phyloP scores from a whole-genome alignment of 2,329 filamentous ascomycete genomes.

The Colletotrichum truncatum region DNA sequence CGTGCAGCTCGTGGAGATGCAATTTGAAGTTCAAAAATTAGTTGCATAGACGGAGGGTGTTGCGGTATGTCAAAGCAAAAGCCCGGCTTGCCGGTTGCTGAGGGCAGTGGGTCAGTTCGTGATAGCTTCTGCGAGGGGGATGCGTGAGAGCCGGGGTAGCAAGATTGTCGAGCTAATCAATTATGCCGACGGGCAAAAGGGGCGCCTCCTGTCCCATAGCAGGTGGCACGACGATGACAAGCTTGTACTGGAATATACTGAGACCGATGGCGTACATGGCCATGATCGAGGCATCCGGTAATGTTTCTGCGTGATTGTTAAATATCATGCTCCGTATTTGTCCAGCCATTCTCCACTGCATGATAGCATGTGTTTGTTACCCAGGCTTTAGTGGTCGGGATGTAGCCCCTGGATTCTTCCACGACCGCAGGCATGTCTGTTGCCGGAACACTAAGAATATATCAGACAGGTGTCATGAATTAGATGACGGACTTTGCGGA shows the following conservation, averaged over 20 bases:
- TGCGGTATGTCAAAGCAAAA: not conserved
- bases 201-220: not conserved
- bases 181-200: constrained; percentile 1
- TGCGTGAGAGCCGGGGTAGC: constrained; percentile 2
- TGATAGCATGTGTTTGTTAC: not conserved
- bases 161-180: not conserved
- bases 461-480: not conserved
- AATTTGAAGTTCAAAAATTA: not conserved
- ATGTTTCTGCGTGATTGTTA: constrained; percentile 18
- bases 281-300: not conserved
- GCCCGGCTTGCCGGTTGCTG: constrained; percentile 17
- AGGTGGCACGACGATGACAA: not conserved
- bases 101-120: constrained; percentile 5
- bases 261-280: constrained; percentile 2
- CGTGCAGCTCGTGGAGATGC: not conserved
- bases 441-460: not conserved
- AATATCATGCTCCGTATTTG: not conserved
- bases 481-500: constrained; percentile 9
- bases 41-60: not conserved
- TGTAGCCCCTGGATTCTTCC: not conserved
- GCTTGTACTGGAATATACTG: not conserved
- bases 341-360: not conserved
- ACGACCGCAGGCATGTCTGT: not conserved
- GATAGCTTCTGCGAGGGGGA: constrained; percentile 18
- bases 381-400: not conserved